Evolutionary conservation across 805 yeast genomes (phyloP).

Genomic region (Saturnispora bothae): DNA sequence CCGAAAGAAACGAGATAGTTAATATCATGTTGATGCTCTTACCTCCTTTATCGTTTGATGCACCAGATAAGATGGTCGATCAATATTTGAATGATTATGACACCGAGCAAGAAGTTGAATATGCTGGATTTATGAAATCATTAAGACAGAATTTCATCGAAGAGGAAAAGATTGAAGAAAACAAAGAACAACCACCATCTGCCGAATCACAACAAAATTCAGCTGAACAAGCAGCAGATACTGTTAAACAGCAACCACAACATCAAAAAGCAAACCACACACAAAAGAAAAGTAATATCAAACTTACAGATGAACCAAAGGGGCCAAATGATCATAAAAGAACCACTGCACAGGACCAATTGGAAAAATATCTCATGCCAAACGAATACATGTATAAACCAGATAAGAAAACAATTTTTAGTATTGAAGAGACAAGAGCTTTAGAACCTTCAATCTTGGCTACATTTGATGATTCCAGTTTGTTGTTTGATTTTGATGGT

Average conservation of each 20-base stretch:
- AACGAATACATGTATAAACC: neutral
- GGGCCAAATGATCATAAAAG: neutral
- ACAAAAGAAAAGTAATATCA: too few species aligned
- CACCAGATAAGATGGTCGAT: conserved; percentile 2
- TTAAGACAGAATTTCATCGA: conserved; percentile 28
- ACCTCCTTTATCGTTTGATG: conserved; percentile 12
- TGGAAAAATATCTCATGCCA: conserved; percentile 4
- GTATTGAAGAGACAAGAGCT: conserved; percentile 10
- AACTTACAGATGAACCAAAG: neutral
- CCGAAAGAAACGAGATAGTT: conserved; percentile 16
- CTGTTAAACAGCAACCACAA: neutral
- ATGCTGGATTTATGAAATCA: conserved; percentile 38
- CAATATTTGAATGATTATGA: conserved; percentile 31
- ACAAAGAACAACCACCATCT: neutral
- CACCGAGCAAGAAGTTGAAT: conserved; percentile 37
- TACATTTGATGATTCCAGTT: conserved; percentile 3
- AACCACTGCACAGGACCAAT: neutral
- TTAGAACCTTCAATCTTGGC: conserved; percentile 4
- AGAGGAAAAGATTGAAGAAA: neutral
- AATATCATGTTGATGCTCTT: conserved; percentile 19
- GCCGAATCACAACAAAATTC: neutral
- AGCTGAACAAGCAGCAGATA: neutral
- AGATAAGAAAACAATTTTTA: conserved; percentile 5
- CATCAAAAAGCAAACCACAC: neutral
- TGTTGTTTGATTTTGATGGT: conserved; percentile 5